phyloP scores from a whole-genome alignment of 116 monocot genomes.

The Cymodocea nodosa region DNA sequence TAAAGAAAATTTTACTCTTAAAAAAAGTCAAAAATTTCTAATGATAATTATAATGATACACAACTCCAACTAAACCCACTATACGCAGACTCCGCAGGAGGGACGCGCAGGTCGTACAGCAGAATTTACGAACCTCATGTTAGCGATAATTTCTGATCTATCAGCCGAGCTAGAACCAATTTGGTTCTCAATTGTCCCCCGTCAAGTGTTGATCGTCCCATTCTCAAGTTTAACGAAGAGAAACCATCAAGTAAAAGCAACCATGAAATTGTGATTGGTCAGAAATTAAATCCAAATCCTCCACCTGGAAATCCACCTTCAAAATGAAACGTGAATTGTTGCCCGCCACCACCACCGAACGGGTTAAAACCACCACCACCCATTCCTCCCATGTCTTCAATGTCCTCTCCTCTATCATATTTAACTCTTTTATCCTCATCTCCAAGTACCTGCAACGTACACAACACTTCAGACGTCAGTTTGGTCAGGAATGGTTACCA shows the following conservation, averaged over 20 bases:
- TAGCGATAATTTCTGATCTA: not conserved
- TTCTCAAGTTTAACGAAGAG: not conserved
- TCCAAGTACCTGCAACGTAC: conserved; percentile 54
- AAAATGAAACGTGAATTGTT: conserved; percentile 61
- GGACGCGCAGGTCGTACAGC: not conserved
- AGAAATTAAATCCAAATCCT: conserved; percentile 56
- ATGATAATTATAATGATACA: no score
- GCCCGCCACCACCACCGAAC: conserved; percentile 60
- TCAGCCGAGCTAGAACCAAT: not conserved
- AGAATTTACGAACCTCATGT: not conserved
- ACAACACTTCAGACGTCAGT: not conserved
- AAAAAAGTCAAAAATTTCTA: no score
- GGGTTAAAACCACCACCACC: conserved; percentile 76
- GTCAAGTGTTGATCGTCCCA: no score
- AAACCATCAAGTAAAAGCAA: no score
- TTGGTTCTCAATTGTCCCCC: no score
- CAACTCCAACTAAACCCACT: no score
- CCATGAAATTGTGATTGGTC: conserved; percentile 4
- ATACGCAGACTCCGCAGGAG: no score
- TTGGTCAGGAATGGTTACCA: not conserved
- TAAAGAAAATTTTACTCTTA: no score
- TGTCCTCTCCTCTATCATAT: conserved; percentile 88
- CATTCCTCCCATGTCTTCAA: conserved; percentile 50
- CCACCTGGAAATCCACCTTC: conserved; percentile 41
- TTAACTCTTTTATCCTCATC: conserved; percentile 84